phyloP scores from a whole-genome alignment of 176 grass and related monocot genomes.

The Triticum dicoccoides region DNA sequence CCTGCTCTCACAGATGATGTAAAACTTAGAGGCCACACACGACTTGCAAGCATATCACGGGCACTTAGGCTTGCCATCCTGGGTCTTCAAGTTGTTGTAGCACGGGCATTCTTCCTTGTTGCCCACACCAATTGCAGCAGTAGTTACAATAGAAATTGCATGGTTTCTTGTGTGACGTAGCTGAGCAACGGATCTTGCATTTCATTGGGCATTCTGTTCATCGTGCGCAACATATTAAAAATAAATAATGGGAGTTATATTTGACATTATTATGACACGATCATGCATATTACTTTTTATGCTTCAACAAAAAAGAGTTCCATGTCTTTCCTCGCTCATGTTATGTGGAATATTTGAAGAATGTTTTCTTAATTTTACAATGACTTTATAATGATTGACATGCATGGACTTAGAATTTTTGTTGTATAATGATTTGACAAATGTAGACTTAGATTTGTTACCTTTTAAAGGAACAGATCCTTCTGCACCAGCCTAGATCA shows the following conservation, averaged over 20 bases:
- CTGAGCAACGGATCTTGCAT: constrained; percentile 36
- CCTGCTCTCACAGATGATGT: constrained; percentile 42
- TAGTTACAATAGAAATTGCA: constrained; percentile 42
- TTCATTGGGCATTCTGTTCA: constrained; percentile 29
- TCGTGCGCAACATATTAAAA: background rate
- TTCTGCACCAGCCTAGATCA: constrained; percentile 23
- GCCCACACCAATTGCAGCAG: constrained; percentile 41
- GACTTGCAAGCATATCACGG: background rate
- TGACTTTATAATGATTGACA: background rate
- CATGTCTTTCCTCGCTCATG: background rate
- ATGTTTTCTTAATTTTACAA: background rate
- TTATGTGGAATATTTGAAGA: background rate
- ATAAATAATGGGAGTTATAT: background rate
- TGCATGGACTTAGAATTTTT: background rate
- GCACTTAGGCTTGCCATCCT: constrained; percentile 37
- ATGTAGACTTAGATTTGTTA: background rate
- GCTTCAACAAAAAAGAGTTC: background rate
- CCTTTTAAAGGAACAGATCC: constrained; percentile 30
- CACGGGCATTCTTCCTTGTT: constrained; percentile 46
- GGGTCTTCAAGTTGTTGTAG: constrained; percentile 45
- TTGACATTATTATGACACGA: too few species aligned
- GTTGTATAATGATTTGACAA: background rate
- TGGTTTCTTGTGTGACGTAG: constrained; percentile 8
- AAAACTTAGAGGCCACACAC: background rate
- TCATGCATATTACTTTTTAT: too few species aligned